Percentiles rank a stretch among this genome's conserved stretches.
These are phyloP conservation scores for Wickerhamomyces kurtzmanii DNA, from an alignment of 805 yeast species.

Conservation along the genomic window DNA sequence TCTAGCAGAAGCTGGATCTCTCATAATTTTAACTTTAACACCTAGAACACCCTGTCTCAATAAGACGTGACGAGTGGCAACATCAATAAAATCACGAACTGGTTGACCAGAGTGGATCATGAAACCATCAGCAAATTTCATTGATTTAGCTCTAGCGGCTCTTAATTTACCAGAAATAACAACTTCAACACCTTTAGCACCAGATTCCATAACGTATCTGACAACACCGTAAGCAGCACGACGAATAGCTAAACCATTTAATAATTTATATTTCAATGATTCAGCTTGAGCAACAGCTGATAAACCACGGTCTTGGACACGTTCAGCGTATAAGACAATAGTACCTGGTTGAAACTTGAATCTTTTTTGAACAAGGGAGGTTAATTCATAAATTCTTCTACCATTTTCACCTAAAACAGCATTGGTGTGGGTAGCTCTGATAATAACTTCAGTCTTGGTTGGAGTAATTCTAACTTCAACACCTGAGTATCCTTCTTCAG, in stretches of 20 bases:
- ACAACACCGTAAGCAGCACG: constrained; percentile 99
- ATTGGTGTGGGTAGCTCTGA: constrained; percentile 98
- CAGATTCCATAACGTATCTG: constrained; percentile 99
- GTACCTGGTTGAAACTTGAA: constrained; percentile 93
- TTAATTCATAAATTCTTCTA: constrained; percentile 98
- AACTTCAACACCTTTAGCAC: constrained; percentile 99
- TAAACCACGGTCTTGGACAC: constrained; percentile 98
- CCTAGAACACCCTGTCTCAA: constrained; percentile 99
- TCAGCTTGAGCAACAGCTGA: constrained; percentile 99
- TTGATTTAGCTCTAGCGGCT: constrained; percentile 99
- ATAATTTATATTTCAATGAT: constrained; percentile 95
- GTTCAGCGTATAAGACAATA: constrained; percentile 93
- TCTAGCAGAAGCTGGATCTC: constrained; percentile 87
- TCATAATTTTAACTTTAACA: constrained; percentile 99
- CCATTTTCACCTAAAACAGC: constrained; percentile 99
- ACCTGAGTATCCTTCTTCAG: constrained; percentile 99
- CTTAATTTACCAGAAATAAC: constrained; percentile 99
- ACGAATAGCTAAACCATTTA: constrained; percentile 98
- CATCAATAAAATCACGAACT: constrained; percentile 95
- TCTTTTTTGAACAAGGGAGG: constrained; percentile 97
- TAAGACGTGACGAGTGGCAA: constrained; percentile 98
- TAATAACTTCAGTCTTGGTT: constrained; percentile 94
- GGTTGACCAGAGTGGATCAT: constrained; percentile 99
- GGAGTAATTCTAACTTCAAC: constrained; percentile 99
- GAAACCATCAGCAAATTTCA: constrained; percentile 99